Percentiles rank a stretch among this genome's conserved stretches.
phyloP scores from a whole-genome alignment of 148 eudicot genomes.

The Silene latifolia region DNA sequence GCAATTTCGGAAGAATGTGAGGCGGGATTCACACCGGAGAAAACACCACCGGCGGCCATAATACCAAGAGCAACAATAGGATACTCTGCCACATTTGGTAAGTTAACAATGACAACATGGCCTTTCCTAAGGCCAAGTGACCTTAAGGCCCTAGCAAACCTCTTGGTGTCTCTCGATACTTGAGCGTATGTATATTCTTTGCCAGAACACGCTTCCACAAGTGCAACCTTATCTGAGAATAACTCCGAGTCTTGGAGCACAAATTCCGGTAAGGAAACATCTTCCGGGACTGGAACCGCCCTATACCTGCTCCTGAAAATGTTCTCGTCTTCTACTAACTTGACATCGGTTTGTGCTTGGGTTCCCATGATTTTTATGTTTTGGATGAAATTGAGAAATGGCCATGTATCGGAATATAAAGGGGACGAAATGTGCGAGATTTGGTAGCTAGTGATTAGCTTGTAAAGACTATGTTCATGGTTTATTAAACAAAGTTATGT shows the following conservation, averaged over 20 bases:
- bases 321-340: slow-evolving; percentile 36
- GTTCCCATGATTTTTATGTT: slow-evolving; percentile 35
- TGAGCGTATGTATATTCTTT: slow-evolving; percentile 63
- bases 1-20: slow-evolving; percentile 62
- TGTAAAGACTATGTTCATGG: slow-evolving; percentile 24
- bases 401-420: slow-evolving; percentile 12
- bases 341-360: slow-evolving; percentile 7
- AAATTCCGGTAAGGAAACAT: slow-evolving; percentile 68
- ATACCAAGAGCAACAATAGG: slow-evolving; percentile 86
- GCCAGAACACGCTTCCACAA: slow-evolving; percentile 61
- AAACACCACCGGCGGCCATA: slow-evolving; percentile 85
- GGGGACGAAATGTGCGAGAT: background rate
- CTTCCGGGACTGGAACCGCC: slow-evolving; percentile 54
- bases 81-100: slow-evolving; percentile 83
- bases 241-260: slow-evolving; percentile 63
- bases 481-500: slow-evolving; percentile 4
- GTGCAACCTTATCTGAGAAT: slow-evolving; percentile 67
- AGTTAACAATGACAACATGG: slow-evolving; percentile 68
- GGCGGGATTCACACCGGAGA: slow-evolving; percentile 81
- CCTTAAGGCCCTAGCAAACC: slow-evolving; percentile 88
- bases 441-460: slow-evolving; percentile 22
- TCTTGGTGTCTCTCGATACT: slow-evolving; percentile 52
- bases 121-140: slow-evolving; percentile 88
- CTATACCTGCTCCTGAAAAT: slow-evolving; percentile 59
- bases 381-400: background rate